Evolutionary conservation across 805 yeast species (phyloP), one percentile per base, ranked within the genome.

Genomic region (Lipomyces chichibuensis): DNA sequence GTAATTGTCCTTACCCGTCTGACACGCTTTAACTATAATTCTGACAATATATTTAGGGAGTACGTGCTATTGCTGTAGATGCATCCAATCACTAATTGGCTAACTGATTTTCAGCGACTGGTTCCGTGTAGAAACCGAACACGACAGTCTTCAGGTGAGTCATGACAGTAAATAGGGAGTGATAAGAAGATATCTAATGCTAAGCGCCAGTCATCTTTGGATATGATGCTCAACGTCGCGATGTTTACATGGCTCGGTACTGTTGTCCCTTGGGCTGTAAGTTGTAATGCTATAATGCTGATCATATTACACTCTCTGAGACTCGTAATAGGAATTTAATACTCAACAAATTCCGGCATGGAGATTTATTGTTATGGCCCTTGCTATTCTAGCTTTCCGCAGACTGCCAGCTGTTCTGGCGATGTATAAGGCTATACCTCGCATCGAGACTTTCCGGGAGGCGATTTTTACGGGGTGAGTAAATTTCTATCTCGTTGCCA

Each of bases 241-340:
- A 87, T 85, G 71, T 88, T 88, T 72, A 85, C 87, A 35, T 88
- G 88, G 78, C 84, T 88, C 69, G 93, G 92, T 0, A 84, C 90
- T 8, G 84, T 88, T 58, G 81, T 88, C 46, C 92, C 92, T 1
- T 89, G 93, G 93, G 81, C 81, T 33, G 80, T 63, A 62, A 80
- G 64, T 61, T 11, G 3, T 17, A 11, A 8, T 37, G 39, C 39
- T 4, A 14, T 3, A 9, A 3, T 49, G 25, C 9, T 25, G 6
- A 11, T 29, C 14, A 23, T 7, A 13, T n/a, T 13, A 37, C 64
- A 53, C 52, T 23, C 29, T 51, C 27, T 25, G 14, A 27, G 23
- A 43, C 25, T 13, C 25, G 13, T 29, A n/a, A 11, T 23, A 66
- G 67, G 64, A 58, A 3, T 88, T 87, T 77, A 85, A 87, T 74